Conservation (phyloP, 179 eudicot genomes). For the Carnegiea gigantea region DNA sequence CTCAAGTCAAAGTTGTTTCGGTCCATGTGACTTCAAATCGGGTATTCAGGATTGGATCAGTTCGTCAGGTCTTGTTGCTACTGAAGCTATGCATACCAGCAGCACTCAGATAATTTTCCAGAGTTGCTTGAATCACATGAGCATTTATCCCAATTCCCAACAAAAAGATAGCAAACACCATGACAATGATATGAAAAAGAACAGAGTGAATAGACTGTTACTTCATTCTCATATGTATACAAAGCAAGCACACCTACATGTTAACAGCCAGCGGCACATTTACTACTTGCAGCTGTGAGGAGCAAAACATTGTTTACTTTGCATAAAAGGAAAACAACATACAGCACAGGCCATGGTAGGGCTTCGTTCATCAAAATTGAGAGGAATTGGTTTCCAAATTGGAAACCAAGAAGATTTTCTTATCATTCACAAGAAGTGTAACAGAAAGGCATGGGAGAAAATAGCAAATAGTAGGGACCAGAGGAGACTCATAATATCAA, state of each 20-base stretch:
- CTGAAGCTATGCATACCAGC: not conserved
- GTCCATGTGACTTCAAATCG: not conserved
- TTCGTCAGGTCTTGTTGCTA: not conserved
- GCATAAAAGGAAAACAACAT: not conserved
- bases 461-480: not conserved
- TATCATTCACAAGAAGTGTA: not conserved
- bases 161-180: not conserved
- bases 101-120: not conserved
- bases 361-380: not conserved
- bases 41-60: not conserved
- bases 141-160: not conserved
- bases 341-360: not conserved
- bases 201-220: not conserved
- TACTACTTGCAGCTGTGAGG: not conserved
- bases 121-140: not conserved
- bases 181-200: not conserved
- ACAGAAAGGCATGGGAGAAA: not conserved
- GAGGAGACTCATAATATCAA: not conserved
- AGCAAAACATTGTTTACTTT: no score
- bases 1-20: not conserved
- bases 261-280: conserved; percentile 1
- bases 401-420: not conserved
- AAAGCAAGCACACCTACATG: not conserved
- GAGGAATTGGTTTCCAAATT: not conserved
- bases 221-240: no score